Evolutionary conservation across 2,329 filamentous ascomycete species (phyloP).

Genomic region (Blumeriella jaapii): DNA sequence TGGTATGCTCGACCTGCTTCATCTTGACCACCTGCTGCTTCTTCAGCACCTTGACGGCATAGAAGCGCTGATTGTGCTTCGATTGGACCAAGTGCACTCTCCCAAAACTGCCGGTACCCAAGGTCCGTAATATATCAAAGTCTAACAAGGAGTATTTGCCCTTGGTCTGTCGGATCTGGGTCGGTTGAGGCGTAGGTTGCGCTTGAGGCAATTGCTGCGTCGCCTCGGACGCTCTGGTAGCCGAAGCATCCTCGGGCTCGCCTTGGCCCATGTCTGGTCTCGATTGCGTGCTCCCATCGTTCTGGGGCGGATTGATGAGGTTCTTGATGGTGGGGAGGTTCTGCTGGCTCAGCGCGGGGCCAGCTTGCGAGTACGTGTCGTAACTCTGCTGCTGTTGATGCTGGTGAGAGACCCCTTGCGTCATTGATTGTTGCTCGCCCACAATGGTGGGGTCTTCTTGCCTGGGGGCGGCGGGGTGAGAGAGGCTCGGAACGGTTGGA

Average conservation of each 20-base stretch:
- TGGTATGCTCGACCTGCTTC: conserved; percentile 99
- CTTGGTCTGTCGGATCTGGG: conserved; percentile 60
- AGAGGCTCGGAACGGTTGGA: conserved; percentile 21
- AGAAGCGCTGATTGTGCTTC: conserved; percentile 95
- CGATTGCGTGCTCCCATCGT: conserved; percentile 32
- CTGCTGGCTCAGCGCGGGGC: conserved; percentile 31
- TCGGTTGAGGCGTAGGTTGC: conserved; percentile 9
- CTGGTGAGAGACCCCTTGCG: conserved; percentile 24
- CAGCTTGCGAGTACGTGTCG: conserved; percentile 21
- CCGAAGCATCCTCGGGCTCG: conserved; percentile 6
- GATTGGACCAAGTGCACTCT: conserved; percentile 94
- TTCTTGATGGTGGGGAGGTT: conserved; percentile 75
- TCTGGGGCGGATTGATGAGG: conserved; percentile 58
- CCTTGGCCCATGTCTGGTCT: conserved; percentile 20
- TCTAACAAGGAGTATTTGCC: conserved; percentile 92
- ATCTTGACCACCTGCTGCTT: conserved; percentile 98
- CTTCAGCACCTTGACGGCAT: conserved; percentile 96
- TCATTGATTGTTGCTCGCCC: conserved; percentile 25
- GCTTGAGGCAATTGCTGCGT: conserved; percentile 8
- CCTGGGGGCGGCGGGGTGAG: conserved; percentile 21
- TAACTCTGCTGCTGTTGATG: conserved; percentile 28
- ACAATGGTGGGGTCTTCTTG: conserved; percentile 22
- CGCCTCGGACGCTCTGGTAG: conserved; percentile 3
- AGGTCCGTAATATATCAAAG: conserved; percentile 79
- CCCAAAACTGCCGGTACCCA: conserved; percentile 95